A percentile compares a stretch with the other conserved stretches of the same genome.
These are phyloP conservation scores for Chenopodium quinoa DNA, from an alignment of 148 eudicot genomes.

Conservation along the genomic window DNA sequence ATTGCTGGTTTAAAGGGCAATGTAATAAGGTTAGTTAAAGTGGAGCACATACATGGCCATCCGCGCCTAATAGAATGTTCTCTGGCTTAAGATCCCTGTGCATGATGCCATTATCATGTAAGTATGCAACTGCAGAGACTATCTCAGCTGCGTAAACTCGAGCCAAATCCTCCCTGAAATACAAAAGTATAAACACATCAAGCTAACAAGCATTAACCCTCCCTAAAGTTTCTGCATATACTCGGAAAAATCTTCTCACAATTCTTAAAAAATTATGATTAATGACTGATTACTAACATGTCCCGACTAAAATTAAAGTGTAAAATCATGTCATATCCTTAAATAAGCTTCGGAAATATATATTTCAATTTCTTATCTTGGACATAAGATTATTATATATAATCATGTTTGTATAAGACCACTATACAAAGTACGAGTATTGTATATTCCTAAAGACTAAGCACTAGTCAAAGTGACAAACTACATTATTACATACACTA, in stretches of 20 bases:
- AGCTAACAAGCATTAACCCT: not conserved
- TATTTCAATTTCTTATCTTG: too few relatives aligned
- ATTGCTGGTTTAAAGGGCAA: not conserved
- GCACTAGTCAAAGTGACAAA: not conserved
- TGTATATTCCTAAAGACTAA: not conserved
- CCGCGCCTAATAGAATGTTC: constrained; percentile 50
- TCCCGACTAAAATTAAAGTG: too few relatives aligned
- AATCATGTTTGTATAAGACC: not conserved
- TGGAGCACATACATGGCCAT: constrained; percentile 41
- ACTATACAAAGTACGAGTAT: not conserved
- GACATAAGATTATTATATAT: too few relatives aligned
- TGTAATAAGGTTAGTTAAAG: not conserved
- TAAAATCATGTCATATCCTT: not conserved
- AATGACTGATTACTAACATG: too few relatives aligned
- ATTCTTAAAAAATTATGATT: too few relatives aligned
- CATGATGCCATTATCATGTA: constrained; percentile 48
- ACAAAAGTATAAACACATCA: not conserved
- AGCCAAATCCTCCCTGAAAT: constrained; percentile 49
- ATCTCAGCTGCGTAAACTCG: constrained; percentile 57
- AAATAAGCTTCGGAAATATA: too few relatives aligned
- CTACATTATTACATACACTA: not conserved
- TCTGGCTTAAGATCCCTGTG: constrained; percentile 62
- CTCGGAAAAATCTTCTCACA: not conserved
- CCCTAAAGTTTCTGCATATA: not conserved
- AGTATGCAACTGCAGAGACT: constrained; percentile 44